Evolutionary conservation across 169 alveolate genomes (phyloP).

Genomic region (Plasmodium gallinaceum): DNA sequence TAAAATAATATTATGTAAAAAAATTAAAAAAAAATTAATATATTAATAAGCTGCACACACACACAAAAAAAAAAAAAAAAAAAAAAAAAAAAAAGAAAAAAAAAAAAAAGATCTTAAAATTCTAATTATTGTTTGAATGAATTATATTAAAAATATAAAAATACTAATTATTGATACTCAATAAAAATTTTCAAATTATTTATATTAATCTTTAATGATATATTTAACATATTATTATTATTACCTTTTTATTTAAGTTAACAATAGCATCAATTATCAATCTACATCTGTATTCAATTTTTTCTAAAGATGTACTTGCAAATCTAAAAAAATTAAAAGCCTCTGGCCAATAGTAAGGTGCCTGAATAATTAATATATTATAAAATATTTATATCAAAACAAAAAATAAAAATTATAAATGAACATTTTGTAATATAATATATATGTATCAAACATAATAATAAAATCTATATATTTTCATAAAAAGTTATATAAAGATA

Average conservation of each 20-base stretch:
- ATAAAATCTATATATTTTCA: not conserved
- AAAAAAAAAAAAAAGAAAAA: too few relatives aligned
- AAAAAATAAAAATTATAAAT: not conserved
- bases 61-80: too few relatives aligned
- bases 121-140: not conserved
- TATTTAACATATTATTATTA: not conserved
- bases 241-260: constrained; percentile 7
- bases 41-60: too few relatives aligned
- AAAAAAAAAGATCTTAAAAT: too few relatives aligned
- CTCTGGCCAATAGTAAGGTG: constrained; percentile 70
- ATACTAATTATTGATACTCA: too few relatives aligned
- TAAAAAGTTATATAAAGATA: not conserved
- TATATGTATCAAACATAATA: not conserved
- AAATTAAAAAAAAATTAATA: not conserved
- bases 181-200: too few relatives aligned
- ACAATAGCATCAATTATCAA: constrained; percentile 55
- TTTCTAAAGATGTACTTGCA: constrained; percentile 60
- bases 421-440: not conserved
- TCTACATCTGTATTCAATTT: constrained; percentile 56
- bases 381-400: too few relatives aligned
- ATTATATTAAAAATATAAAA: too few relatives aligned
- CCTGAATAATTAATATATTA: too few relatives aligned
- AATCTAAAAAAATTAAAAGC: constrained; percentile 60
- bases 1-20: not conserved
- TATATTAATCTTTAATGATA: too few relatives aligned